Evolutionary conservation across 2,329 filamentous ascomycete genomes (phyloP), one percentile per base, ranked within the genome.

Genomic region (Colletotrichum tabaci): DNA sequence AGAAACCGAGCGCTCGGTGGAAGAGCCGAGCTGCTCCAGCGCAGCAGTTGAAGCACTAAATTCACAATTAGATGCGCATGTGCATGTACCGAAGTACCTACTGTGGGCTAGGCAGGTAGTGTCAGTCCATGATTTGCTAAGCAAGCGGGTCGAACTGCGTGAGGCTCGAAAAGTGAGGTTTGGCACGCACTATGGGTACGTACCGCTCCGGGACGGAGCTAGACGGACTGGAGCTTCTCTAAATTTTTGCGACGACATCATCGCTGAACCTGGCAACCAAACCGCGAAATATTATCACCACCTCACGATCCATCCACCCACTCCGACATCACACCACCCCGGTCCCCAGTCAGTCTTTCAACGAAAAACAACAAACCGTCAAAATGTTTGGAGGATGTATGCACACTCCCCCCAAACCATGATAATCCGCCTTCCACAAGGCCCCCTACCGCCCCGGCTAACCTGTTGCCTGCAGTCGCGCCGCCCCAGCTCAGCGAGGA

Each of bases 401-500:
- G 87, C 83, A 30, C 13, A 13, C 21, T 12, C 3, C 16, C n/a
- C 18, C 26, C 12, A 42, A 7, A 10, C 8, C 30, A 30, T 23
- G 5, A 30, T 30, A 5, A 5, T 6, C 30, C 30, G 30, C 30
- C 30, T 35, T 35, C 30, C 26, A 15, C 42, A 23, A 38, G 10
- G 15, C 18, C 12, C 30, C 23, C 18, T 3, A 18, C 8, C 44
- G 16, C 12, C 12, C 44, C 18, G 35, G 47, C 38, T 61, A 30
- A 61, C 40, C 30, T 40, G 16, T 35, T 23, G 30, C 15, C 42
- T 60, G 44, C 79, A 92, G 90, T 90, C 85, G 90, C 87, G 76
- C 88, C 93, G 83, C 92, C 92, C 80, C 91, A 90, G 81, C 88
- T 90, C 77, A 90, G 90, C 71, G 85, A 89, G 71, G 90, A 92